These are phyloP conservation scores for Sordariomycetes sp. DNA, from an alignment of 2,329 filamentous ascomycete species.

Conservation along the genomic window DNA sequence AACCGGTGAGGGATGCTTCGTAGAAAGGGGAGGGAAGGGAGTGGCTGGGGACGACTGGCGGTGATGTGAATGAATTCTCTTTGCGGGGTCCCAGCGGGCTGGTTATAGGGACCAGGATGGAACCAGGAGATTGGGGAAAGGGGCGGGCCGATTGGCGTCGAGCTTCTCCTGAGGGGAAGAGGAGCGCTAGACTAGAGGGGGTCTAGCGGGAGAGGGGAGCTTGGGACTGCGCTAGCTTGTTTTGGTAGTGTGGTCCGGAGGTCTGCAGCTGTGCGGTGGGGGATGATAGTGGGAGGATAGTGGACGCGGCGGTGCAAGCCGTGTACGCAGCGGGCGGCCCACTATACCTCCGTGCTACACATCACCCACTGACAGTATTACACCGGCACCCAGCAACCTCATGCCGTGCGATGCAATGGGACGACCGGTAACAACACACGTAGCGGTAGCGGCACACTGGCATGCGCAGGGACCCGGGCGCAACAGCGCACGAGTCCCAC, in stretches of 20 bases:
- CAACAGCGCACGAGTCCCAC: neutral
- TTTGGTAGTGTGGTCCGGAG: neutral
- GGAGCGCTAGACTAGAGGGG: too few species aligned
- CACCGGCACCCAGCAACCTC: too few species aligned
- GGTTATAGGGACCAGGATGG: neutral
- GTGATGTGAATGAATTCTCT: neutral
- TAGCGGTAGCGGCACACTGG: neutral
- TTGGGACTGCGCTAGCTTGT: neutral
- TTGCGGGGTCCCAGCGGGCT: neutral
- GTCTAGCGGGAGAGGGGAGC: too few species aligned
- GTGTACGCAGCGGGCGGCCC: neutral
- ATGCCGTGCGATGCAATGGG: neutral
- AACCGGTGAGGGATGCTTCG: neutral
- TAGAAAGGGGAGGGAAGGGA: neutral
- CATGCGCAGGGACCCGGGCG: neutral
- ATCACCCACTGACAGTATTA: too few species aligned
- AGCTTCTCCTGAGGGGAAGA: neutral
- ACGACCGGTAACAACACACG: too few species aligned
- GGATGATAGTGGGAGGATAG: too few species aligned
- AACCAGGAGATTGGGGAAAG: neutral
- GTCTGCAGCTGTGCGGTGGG: too few species aligned
- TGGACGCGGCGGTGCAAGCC: too few species aligned
- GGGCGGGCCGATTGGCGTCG: neutral
- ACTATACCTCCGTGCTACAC: neutral
- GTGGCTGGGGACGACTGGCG: neutral